These are phyloP conservation scores for Metschnikowia sp. DNA, from an alignment of 805 yeast species.

Conservation along the genomic window DNA sequence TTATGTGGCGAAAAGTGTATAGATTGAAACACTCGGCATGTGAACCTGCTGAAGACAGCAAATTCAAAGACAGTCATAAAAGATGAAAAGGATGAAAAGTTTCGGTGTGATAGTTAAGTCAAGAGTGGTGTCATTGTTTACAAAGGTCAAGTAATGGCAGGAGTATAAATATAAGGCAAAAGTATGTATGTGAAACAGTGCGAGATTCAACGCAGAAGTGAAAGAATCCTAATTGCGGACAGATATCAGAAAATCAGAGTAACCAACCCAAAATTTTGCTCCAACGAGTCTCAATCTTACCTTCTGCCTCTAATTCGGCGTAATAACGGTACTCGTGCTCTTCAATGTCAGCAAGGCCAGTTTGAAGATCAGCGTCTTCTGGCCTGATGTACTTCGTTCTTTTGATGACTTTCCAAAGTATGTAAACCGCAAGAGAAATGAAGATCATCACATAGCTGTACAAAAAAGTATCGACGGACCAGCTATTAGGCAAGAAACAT, in stretches of 20 bases:
- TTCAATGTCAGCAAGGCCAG: constrained; percentile 47
- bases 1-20: constrained; percentile 49
- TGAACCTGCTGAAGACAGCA: not conserved
- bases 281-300: constrained; percentile 15
- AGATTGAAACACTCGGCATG: constrained; percentile 26
- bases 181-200: not conserved
- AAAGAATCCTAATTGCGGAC: no score
- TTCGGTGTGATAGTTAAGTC: no score
- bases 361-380: constrained; percentile 43
- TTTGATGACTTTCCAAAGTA: constrained; percentile 36
- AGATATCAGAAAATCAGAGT: constrained; percentile 2
- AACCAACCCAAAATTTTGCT: constrained; percentile 13
- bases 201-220: no score
- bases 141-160: no score
- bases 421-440: constrained; percentile 28
- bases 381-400: constrained; percentile 38
- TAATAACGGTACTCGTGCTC: constrained; percentile 45
- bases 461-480: constrained; percentile 61
- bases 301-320: constrained; percentile 31
- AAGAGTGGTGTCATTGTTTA: no score
- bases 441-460: constrained; percentile 74
- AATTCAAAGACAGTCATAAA: not conserved
- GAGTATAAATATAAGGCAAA: not conserved
- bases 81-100: not conserved
- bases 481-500: constrained; percentile 63